These are phyloP conservation scores for Pleurotus cornucopiae DNA, from an alignment of 768 basidiomycete genomes.

Conservation along the genomic window DNA sequence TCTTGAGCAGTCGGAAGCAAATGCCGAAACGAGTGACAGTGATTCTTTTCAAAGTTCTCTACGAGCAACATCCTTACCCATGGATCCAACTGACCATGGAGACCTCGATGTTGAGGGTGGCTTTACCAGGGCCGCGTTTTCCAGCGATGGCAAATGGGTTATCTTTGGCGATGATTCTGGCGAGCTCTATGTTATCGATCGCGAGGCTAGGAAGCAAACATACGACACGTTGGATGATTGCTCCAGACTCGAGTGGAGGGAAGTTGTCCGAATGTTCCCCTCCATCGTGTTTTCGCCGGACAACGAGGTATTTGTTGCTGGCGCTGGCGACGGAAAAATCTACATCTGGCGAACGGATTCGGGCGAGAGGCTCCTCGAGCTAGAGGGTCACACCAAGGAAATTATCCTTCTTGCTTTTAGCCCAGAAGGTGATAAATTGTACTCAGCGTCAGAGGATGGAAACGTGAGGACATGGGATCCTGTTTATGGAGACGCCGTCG, in stretches of 20 bases:
- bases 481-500: neutral
- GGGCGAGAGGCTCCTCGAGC: neutral
- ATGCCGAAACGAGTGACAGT: neutral
- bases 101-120: neutral
- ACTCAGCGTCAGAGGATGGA: slow-evolving; percentile 3
- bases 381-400: slow-evolving; percentile 5
- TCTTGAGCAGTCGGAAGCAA: neutral
- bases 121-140: neutral
- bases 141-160: neutral
- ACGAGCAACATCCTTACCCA: neutral
- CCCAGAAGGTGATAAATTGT: slow-evolving; percentile 1
- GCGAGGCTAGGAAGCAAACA: neutral
- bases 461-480: slow-evolving; percentile 6
- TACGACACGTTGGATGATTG: neutral
- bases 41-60: neutral
- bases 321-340: slow-evolving; percentile 1
- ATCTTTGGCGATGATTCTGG: slow-evolving; percentile 1
- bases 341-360: neutral
- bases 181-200: neutral
- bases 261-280: slow-evolving; percentile 1
- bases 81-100: neutral
- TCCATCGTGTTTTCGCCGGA: slow-evolving; percentile 7
- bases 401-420: slow-evolving; percentile 7
- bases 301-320: neutral
- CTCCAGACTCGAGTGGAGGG: neutral